These are phyloP conservation scores for Tetrapisispora iriomotensis DNA, from an alignment of 805 yeast genomes.

Conservation along the genomic window DNA sequence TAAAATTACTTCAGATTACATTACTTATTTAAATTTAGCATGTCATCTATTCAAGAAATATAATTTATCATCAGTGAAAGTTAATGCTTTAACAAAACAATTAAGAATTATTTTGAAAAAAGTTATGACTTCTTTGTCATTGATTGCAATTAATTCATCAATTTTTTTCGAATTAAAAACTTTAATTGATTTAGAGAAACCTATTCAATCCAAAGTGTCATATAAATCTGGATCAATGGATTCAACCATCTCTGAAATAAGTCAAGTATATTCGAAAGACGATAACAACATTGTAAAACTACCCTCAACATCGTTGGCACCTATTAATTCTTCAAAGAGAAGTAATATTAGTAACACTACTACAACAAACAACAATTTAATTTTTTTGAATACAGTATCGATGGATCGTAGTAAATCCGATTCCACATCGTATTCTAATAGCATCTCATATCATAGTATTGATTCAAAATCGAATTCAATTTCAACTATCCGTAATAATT, in stretches of 20 bases:
- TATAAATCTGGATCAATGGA: not conserved
- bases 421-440: not conserved
- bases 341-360: too few relatives aligned
- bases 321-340: too few relatives aligned
- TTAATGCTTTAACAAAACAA: not conserved
- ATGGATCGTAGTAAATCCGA: not conserved
- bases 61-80: not conserved
- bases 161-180: slow-evolving; percentile 35
- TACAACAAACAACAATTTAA: too few relatives aligned
- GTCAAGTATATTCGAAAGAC: not conserved
- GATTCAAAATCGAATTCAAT: not conserved
- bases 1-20: slow-evolving; percentile 1
- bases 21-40: slow-evolving; percentile 3
- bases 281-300: not conserved
- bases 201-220: not conserved
- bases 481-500: not conserved
- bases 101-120: slow-evolving; percentile 39
- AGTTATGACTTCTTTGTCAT: slow-evolving; percentile 47
- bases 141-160: slow-evolving; percentile 54
- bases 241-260: not conserved
- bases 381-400: too few relatives aligned
- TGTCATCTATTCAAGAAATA: slow-evolving; percentile 3
- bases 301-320: not conserved
- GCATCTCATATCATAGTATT: not conserved
- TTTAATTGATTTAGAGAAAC: not conserved